Percentiles rank a stretch among this genome's conserved stretches.
Conservation (phyloP, 352 stramenopile species). For the Phytophthora pisi region DNA sequence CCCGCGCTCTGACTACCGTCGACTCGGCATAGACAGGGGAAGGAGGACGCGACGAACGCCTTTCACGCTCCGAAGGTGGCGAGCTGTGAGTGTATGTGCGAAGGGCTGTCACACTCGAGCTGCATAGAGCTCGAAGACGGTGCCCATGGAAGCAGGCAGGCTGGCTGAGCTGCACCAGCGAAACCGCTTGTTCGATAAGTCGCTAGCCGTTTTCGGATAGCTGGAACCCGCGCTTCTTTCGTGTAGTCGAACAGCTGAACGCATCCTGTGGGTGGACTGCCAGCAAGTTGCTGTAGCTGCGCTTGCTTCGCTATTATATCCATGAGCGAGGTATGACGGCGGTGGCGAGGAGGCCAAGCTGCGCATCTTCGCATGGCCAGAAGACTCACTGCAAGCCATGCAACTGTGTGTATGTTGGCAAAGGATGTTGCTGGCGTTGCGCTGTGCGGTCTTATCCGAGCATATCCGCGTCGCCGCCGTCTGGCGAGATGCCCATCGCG, state of each 20-base stretch:
- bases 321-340: background rate
- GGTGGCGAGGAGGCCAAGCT: background rate
- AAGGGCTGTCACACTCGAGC: background rate
- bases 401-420: background rate
- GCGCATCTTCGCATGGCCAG: background rate
- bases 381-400: background rate
- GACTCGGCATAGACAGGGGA: background rate
- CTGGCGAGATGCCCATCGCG: conserved; percentile 19
- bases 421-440: conserved; percentile 9
- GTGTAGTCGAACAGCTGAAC: conserved; percentile 22
- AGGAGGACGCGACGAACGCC: too few relatives aligned
- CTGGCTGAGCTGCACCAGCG: background rate
- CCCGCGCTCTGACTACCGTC: background rate
- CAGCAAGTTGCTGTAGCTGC: background rate
- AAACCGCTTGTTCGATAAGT: background rate
- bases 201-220: conserved; percentile 11
- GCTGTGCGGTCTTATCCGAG: conserved; percentile 17
- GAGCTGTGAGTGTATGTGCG: background rate
- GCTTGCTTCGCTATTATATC: background rate
- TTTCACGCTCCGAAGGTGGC: background rate
- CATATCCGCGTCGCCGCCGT: conserved; percentile 16
- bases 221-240: background rate
- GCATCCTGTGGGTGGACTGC: background rate
- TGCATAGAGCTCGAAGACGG: background rate
- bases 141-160: background rate